Evolutionary conservation across 108 stramenopile genomes (phyloP).

Genomic region (Bacterosira constricta): DNA sequence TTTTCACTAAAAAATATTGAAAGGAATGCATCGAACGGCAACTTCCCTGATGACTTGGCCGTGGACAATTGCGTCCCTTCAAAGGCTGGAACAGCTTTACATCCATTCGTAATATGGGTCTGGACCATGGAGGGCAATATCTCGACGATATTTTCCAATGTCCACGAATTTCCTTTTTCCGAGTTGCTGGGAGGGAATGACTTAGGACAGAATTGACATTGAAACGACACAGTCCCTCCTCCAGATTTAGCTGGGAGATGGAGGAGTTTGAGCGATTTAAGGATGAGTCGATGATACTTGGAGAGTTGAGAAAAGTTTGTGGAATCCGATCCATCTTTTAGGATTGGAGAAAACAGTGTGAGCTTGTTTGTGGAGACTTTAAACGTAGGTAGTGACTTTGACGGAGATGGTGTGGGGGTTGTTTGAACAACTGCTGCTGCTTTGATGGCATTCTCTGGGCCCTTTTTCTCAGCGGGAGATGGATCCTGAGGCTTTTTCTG

Average conservation of each 20-base stretch:
- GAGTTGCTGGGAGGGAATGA: neutral
- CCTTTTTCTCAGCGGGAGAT: no score
- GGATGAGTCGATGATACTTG: constrained; percentile 11
- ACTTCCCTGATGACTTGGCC: neutral
- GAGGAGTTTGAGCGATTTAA: constrained; percentile 6
- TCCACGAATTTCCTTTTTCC: neutral
- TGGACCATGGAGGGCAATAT: constrained; percentile 1
- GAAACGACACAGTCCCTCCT: constrained; percentile 3
- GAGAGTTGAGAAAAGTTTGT: constrained; percentile 1
- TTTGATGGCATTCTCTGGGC: no score
- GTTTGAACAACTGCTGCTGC: neutral
- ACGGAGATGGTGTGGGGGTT: neutral
- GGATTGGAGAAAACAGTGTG: constrained; percentile 22
- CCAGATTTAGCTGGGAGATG: neutral
- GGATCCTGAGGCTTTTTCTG: no score
- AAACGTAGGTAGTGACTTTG: no score
- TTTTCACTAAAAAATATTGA: constrained; percentile 3
- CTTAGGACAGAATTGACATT: constrained; percentile 14
- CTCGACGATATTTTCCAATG: neutral
- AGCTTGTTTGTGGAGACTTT: no score
- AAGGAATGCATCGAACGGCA: constrained; percentile 7
- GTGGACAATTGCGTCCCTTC: neutral
- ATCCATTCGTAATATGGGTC: neutral
- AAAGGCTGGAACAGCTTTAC: neutral
- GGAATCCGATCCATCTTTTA: constrained; percentile 2